These are phyloP conservation scores for Candida montana DNA, from an alignment of 805 yeast species.

Conservation along the genomic window DNA sequence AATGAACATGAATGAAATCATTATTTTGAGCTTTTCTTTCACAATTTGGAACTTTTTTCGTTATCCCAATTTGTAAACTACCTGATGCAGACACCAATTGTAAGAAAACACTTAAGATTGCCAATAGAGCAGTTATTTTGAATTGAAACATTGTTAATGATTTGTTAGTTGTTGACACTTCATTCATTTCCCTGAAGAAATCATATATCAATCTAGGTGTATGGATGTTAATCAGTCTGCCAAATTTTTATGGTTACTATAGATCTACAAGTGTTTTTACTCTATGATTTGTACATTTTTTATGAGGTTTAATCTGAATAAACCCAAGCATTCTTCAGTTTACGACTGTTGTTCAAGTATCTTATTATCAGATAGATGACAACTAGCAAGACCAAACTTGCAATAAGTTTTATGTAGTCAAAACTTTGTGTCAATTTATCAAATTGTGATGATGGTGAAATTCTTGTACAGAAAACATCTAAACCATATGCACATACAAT, in stretches of 20 bases:
- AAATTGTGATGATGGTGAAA: constrained; percentile 79
- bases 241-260: no score
- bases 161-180: neutral
- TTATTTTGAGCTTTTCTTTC: constrained; percentile 53
- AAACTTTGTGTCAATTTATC: constrained; percentile 68
- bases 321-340: constrained; percentile 34
- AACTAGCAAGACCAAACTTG: constrained; percentile 52
- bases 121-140: neutral
- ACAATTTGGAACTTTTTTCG: constrained; percentile 39
- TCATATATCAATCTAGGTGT: no score
- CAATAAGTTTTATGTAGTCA: constrained; percentile 55
- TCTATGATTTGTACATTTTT: neutral
- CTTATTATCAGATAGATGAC: constrained; percentile 42
- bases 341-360: constrained; percentile 53
- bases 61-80: constrained; percentile 7
- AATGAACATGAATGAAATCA: constrained; percentile 70
- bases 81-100: constrained; percentile 2
- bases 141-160: constrained; percentile 6
- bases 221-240: no score
- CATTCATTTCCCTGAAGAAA: no score
- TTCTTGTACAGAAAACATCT: constrained; percentile 73
- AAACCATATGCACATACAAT: constrained; percentile 59
- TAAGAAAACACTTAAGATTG: neutral
- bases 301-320: constrained; percentile 1
- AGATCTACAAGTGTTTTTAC: neutral